These are phyloP conservation scores for Magnusiomyces suaveolens DNA, from an alignment of 1,139 yeast genomes.

Conservation along the genomic window DNA sequence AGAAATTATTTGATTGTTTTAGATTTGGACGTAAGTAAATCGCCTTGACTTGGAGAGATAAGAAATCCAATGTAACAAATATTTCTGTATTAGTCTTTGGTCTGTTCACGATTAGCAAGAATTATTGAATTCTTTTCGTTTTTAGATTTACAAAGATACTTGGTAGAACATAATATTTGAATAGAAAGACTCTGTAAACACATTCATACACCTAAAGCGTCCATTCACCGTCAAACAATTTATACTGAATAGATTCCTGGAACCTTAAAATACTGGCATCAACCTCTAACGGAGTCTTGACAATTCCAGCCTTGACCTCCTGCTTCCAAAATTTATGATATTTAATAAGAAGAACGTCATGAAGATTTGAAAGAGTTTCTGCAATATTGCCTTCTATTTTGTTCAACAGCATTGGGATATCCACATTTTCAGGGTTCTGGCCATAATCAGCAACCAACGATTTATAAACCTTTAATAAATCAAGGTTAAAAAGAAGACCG, in stretches of 20 bases:
- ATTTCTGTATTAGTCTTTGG: too few relatives aligned
- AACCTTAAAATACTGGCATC: conserved; percentile 3
- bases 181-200: too few relatives aligned
- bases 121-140: too few relatives aligned
- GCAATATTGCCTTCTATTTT: conserved; percentile 9
- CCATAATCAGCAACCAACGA: background rate
- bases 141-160: background rate
- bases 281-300: background rate
- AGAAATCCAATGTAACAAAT: too few relatives aligned
- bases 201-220: background rate
- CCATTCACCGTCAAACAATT: conserved; percentile 12
- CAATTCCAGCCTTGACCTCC: background rate
- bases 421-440: background rate
- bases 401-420: background rate
- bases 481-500: conserved; percentile 1
- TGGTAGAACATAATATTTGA: background rate
- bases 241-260: conserved; percentile 15
- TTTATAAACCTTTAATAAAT: background rate
- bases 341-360: conserved; percentile 12
- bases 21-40: too few relatives aligned
- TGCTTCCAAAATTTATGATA: conserved; percentile 7
- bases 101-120: too few relatives aligned
- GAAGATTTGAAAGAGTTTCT: conserved; percentile 1
- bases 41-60: too few relatives aligned
- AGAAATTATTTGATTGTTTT: too few relatives aligned